Evolutionary conservation across 176 grass and related monocot genomes (phyloP).

Genomic region (Hordeum marinum): DNA sequence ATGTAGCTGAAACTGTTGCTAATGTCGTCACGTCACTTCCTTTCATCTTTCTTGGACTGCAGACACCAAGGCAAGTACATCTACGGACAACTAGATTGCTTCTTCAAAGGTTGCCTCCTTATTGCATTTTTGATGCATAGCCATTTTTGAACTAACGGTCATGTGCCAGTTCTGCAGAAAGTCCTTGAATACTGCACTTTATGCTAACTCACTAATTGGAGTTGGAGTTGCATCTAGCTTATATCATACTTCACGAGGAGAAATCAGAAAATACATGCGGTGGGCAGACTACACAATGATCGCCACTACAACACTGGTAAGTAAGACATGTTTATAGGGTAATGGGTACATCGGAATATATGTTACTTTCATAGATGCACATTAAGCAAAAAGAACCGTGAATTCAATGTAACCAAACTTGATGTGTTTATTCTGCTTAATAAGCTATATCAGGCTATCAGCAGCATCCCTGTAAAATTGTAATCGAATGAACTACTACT

Average conservation of each 20-base stretch:
- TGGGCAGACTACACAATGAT: slow-evolving; percentile 99
- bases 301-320: slow-evolving; percentile 79
- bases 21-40: slow-evolving; percentile 92
- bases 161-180: slow-evolving; percentile 71
- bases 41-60: slow-evolving; percentile 81
- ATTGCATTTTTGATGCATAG: not conserved
- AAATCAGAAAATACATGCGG: slow-evolving; percentile 76
- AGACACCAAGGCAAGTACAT: slow-evolving; percentile 63
- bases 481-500: not conserved
- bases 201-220: slow-evolving; percentile 92
- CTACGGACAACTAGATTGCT: not conserved
- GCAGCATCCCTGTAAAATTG: not conserved
- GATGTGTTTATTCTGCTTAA: not conserved
- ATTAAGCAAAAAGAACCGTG: not conserved
- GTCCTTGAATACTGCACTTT: slow-evolving; percentile 67
- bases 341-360: not conserved
- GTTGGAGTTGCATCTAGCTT: slow-evolving; percentile 93
- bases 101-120: not conserved
- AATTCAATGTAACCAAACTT: not conserved
- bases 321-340: slow-evolving; percentile 11
- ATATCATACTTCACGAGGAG: slow-evolving; percentile 80
- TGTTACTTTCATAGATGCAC: not conserved
- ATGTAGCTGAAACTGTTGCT: slow-evolving; percentile 74
- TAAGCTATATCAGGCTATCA: not conserved
- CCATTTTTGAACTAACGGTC: slow-evolving; percentile 47